These are phyloP conservation scores for Verticillium isaacii DNA, from an alignment of 2,329 filamentous ascomycete genomes.

Conservation along the genomic window DNA sequence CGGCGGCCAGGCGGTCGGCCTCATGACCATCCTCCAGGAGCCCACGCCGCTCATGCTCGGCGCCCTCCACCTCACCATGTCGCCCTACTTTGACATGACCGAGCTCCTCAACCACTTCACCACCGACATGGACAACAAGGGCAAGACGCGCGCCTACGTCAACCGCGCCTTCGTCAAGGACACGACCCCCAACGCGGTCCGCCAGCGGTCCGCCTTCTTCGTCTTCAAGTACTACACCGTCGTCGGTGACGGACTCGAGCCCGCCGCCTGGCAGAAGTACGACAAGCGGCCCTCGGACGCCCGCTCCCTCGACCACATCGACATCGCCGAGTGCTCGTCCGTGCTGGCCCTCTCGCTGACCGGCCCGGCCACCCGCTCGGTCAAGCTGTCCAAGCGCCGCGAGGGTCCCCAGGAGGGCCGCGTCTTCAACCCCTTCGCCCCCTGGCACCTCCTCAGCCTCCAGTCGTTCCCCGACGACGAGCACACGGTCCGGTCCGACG, in stretches of 20 bases:
- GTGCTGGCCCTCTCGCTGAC: constrained; percentile 53
- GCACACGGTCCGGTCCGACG: constrained; percentile 49
- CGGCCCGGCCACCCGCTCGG: constrained; percentile 43
- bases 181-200: constrained; percentile 31
- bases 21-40: constrained; percentile 56
- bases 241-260: constrained; percentile 48
- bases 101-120: constrained; percentile 53
- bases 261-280: constrained; percentile 55
- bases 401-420: constrained; percentile 42
- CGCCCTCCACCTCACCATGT: constrained; percentile 54
- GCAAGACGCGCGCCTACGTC: constrained; percentile 42
- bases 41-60: constrained; percentile 56
- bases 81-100: constrained; percentile 56
- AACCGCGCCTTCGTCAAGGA: constrained; percentile 38
- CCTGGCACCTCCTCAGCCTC: constrained; percentile 56
- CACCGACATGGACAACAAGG: constrained; percentile 36
- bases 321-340: constrained; percentile 54
- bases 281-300: constrained; percentile 39
- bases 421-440: constrained; percentile 53
- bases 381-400: constrained; percentile 44
- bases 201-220: constrained; percentile 56
- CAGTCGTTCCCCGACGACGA: constrained; percentile 57
- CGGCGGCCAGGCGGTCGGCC: constrained; percentile 40
- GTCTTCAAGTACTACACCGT: constrained; percentile 63
- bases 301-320: constrained; percentile 43